Evolutionary conservation across 2,329 filamentous ascomycete genomes (phyloP).

Genomic region (Monosporascus sp.): DNA sequence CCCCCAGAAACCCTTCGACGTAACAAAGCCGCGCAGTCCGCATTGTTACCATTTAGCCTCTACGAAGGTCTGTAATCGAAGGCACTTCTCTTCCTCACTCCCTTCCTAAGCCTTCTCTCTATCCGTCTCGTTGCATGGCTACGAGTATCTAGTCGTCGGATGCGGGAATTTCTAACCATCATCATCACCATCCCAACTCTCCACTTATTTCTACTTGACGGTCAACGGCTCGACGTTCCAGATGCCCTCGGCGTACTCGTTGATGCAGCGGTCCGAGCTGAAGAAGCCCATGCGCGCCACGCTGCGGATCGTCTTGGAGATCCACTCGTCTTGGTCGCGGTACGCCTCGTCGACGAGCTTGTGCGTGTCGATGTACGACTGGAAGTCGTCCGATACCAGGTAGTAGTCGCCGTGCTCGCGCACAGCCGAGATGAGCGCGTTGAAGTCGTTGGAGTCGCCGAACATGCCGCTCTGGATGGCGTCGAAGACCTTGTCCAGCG

Average conservation of each 20-base stretch:
- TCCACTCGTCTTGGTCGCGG: constrained; percentile 86
- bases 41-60: no score
- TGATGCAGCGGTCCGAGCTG: constrained; percentile 88
- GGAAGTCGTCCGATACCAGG: constrained; percentile 94
- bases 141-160: no score
- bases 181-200: background rate
- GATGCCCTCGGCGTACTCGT: constrained; percentile 93
- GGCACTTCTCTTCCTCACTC: no score
- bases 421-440: constrained; percentile 77
- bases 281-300: constrained; percentile 98
- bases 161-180: no score
- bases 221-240: constrained; percentile 89
- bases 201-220: constrained; percentile 18
- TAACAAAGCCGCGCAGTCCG: no score
- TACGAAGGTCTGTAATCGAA: no score
- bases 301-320: constrained; percentile 81
- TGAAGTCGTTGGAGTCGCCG: constrained; percentile 72
- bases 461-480: constrained; percentile 77
- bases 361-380: constrained; percentile 89
- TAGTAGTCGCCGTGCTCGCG: constrained; percentile 96
- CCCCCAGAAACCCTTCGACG: no score
- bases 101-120: no score
- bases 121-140: no score
- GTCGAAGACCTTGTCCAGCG: constrained; percentile 76
- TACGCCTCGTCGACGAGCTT: constrained; percentile 87